Evolutionary conservation across 768 basidiomycete genomes (phyloP), one percentile per base, ranked within the genome.

Genomic region (Phylloporus arenicola): DNA sequence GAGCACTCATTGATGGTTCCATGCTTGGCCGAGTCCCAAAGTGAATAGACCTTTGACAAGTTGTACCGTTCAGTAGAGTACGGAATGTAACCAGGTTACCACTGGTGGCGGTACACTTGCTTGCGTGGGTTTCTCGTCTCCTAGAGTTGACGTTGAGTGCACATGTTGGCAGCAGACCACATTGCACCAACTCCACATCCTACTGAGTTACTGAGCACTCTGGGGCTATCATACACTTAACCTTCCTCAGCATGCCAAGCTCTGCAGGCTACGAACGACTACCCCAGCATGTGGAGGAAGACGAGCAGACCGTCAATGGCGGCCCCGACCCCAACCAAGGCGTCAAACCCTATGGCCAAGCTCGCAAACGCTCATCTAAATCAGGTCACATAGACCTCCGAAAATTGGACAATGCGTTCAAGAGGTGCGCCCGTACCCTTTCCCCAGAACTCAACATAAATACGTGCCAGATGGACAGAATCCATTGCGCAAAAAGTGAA

Each of bases 401-500:
- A 35, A 88, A 88, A 61, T 64, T 92, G 50, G 89, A 92, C 63
- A 80, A 75, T 62, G 89, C 89, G 6, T 92, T 92, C 73, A 91
- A 91, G 69, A 77, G 86, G 84, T 83, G 43, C 37, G 72, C 40
- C 11, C 10, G 29, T 19, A 20, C 14, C 19, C 51, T 27, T 22
- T 29, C 37, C 37, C 20, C 9, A 46, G 29, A 43, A n/a, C 37
- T 31, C 45, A 25, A 31, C 35, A 29, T 54, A 44, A 47, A 41
- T 35, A 10, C 39, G 47, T 11, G 38, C 19, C 22, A 88, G 87
- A 63, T 92, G 89, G 89, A 92, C 89, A 12, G 82, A 87, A 59
- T 86, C 84, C 47, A 91, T 92, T 57, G 84, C 89, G 1, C 84
- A 89, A 70, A 88, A 86, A 68, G 81, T 92, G 45, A 87, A 85